These are phyloP conservation scores for Oehlia diaphana DNA, from an alignment of 192 early-diverging fungal genomes.

Conservation along the genomic window DNA sequence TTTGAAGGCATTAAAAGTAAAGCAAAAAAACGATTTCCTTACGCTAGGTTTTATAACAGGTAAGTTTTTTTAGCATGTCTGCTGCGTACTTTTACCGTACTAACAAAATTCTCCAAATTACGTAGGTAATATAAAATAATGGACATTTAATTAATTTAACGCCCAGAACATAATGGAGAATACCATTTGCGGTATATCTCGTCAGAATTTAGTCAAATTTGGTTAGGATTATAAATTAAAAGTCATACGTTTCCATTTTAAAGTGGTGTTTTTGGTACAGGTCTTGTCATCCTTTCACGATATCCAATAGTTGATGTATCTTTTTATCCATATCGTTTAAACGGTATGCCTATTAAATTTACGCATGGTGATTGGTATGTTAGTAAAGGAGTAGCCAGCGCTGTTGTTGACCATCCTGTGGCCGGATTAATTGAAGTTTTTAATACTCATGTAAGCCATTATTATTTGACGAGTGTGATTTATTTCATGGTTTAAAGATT, in stretches of 20 bases:
- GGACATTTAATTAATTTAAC: too few species aligned
- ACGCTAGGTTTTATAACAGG: constrained; percentile 43
- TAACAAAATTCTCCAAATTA: too few species aligned
- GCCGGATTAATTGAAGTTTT: constrained; percentile 55
- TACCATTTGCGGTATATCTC: constrained; percentile 3
- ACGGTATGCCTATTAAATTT: constrained; percentile 52
- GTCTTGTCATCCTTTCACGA: constrained; percentile 45
- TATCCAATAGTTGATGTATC: constrained; percentile 46
- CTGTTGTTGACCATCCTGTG: constrained; percentile 48
- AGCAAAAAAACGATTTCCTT: constrained; percentile 31
- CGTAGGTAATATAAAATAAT: too few species aligned
- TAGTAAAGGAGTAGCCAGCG: constrained; percentile 53
- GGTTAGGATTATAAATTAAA: constrained; percentile 31
- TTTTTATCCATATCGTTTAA: constrained; percentile 46
- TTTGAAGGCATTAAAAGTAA: constrained; percentile 35
- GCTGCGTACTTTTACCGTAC: too few species aligned
- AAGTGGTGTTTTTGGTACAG: constrained; percentile 44
- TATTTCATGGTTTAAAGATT: neutral
- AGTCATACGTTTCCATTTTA: constrained; percentile 20
- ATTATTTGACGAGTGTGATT: neutral
- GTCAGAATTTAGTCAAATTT: constrained; percentile 29
- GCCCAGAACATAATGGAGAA: too few species aligned
- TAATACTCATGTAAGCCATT: constrained; percentile 57
- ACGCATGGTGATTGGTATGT: constrained; percentile 59
- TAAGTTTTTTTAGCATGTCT: constrained; percentile 25